phyloP scores from a whole-genome alignment of 225 moss, liverwort and hornwort species.

The Antitrichia curtipendula region DNA sequence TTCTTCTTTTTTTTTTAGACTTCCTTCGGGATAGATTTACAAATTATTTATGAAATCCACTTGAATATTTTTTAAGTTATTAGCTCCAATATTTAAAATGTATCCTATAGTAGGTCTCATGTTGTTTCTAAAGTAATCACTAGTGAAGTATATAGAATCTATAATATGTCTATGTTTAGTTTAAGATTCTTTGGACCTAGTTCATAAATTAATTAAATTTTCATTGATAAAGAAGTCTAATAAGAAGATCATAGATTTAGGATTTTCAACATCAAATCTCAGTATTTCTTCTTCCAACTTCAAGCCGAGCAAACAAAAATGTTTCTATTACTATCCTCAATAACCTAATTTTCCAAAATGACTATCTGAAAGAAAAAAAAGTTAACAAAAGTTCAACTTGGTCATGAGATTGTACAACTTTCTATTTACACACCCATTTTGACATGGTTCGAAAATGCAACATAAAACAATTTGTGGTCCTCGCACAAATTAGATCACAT shows the following conservation, averaged over 20 bases:
- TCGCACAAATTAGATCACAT: rapidly evolving
- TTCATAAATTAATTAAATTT: background rate
- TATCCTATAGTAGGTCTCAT: no score
- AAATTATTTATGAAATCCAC: no score
- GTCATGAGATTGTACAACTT: background rate
- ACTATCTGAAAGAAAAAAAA: no score
- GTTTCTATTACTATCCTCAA: background rate
- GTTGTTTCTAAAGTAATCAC: no score
- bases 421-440: background rate
- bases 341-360: no score
- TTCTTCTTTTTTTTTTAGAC: no score
- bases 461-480: background rate
- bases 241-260: background rate
- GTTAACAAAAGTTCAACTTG: background rate
- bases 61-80: no score
- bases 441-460: background rate
- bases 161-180: no score
- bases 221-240: rapidly evolving
- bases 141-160: no score
- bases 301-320: background rate
- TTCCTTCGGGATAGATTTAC: no score
- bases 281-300: no score
- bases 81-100: no score
- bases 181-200: background rate
- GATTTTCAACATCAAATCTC: background rate